Evolutionary conservation across 805 yeast species (phyloP), one percentile per base, ranked within the genome.

Genomic region (Teunomyces atbi): DNA sequence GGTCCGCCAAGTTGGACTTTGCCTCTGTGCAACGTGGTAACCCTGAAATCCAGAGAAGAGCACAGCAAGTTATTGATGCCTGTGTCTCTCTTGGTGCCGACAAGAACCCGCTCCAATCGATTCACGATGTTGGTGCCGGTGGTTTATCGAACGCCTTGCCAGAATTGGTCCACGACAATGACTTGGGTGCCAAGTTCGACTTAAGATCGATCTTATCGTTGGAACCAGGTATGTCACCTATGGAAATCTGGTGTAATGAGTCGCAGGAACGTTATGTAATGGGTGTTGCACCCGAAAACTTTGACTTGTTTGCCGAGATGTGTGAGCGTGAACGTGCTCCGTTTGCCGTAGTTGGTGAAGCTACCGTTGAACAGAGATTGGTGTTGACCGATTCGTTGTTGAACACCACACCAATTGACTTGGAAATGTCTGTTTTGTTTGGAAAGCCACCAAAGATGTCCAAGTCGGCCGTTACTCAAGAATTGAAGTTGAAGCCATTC

Each of bases 231-330:
- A 89, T 94, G 97, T 92, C 98, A 4, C 98, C 99, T 46, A 89
- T 94, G 96, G 99, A 94, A 74, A 89, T 94, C 53, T 94, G 99
- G 99, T 94, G 99, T 80, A 92, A 96, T 60, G 99, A 94, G 71
- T 94, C 98, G 2, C 99, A 94, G 73, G 99, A 94, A 69, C 84
- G 99, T 68, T 94, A 91, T 59, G 99, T 94, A 19, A 69, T 94
- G 58, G 98, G 96, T 54, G 96, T 94, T 51, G 78, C 89, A 12
- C 88, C 88, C 45, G 83, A 81, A 50, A 87, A 90, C 62, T 69
- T 92, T 48, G 79, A 79, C 5, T 56, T 73, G 18, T 94, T 94
- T 70, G 79, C 81, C 60, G 79, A 76, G 45, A 84, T 94, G 45
- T 94, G 98, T 76, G 81, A 79, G 58, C 86, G 99, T 68, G 99